Conservation (phyloP, 345 rosid species). For the Streptanthus diversifolius region DNA sequence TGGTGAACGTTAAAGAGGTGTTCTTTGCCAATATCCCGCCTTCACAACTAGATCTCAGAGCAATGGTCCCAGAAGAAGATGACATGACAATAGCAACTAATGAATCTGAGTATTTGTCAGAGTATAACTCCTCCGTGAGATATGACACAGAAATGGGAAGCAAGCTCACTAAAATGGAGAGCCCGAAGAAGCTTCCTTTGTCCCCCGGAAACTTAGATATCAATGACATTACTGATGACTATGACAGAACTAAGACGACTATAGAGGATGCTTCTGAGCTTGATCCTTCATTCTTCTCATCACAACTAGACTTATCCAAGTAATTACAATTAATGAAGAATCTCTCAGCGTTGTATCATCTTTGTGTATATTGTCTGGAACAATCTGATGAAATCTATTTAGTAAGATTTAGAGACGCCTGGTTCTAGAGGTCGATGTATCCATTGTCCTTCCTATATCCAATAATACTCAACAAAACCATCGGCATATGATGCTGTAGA, state of each 20-base stretch:
- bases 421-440: not conserved
- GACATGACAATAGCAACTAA: constrained; percentile 22
- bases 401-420: constrained; percentile 1
- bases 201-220: not conserved
- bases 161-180: constrained; percentile 24
- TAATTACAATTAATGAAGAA: not conserved
- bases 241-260: not conserved
- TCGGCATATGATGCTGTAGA: not conserved
- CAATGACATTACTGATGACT: not conserved
- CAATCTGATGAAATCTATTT: constrained; percentile 3
- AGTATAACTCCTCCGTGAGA: constrained; percentile 28
- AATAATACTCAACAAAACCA: not conserved
- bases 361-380: not conserved
- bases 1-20: constrained; percentile 62
- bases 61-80: constrained; percentile 40
- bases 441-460: not conserved
- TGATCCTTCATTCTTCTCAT: constrained; percentile 18
- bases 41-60: constrained; percentile 77
- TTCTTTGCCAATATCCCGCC: constrained; percentile 68
- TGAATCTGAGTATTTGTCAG: constrained; percentile 26
- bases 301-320: constrained; percentile 24
- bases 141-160: constrained; percentile 32
- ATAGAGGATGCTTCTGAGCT: constrained; percentile 18
- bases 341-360: constrained; percentile 9
- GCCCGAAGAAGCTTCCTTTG: constrained; percentile 24